Percentiles rank a stretch among this genome's conserved stretches.
These are phyloP conservation scores for Pseudonitzschia delicatissima DNA, from an alignment of 108 stramenopile species.

Conservation along the genomic window DNA sequence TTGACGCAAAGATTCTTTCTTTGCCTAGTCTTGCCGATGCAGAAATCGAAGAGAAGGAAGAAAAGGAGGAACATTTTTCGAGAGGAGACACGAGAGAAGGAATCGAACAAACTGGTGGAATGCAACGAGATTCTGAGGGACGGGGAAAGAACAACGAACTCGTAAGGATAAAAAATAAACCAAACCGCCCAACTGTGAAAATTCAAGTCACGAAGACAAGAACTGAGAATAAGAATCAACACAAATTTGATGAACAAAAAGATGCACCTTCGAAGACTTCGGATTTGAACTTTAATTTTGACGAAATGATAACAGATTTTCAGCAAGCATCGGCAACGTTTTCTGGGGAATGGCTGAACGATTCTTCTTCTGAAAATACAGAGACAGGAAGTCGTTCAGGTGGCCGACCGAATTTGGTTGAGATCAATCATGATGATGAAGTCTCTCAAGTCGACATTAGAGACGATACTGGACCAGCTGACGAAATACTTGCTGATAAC, in stretches of 20 bases:
- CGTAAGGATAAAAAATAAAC: not conserved
- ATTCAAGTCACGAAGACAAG: not conserved
- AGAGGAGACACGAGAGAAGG: not conserved
- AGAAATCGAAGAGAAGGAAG: not conserved
- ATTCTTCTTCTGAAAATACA: not conserved
- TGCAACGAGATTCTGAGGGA: not conserved
- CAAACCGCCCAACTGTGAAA: not conserved
- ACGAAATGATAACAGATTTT: not conserved
- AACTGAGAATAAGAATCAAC: not conserved
- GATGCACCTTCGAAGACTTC: not conserved
- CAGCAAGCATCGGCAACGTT: not conserved
- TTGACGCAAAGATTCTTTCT: conserved; percentile 1
- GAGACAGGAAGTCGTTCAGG: not conserved
- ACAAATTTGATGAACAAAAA: not conserved
- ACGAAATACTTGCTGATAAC: not conserved
- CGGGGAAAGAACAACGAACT: not conserved
- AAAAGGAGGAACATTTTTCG: not conserved
- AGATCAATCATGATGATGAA: not conserved
- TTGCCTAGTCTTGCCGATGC: not conserved
- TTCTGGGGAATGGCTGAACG: not conserved
- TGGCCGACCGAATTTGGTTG: not conserved
- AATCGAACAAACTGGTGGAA: not conserved
- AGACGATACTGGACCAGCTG: not conserved
- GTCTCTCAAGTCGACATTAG: not conserved
- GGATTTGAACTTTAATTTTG: not conserved